Conservation (phyloP, 495 filamentous ascomycete genomes). For the Hypoxylon rickii region DNA sequence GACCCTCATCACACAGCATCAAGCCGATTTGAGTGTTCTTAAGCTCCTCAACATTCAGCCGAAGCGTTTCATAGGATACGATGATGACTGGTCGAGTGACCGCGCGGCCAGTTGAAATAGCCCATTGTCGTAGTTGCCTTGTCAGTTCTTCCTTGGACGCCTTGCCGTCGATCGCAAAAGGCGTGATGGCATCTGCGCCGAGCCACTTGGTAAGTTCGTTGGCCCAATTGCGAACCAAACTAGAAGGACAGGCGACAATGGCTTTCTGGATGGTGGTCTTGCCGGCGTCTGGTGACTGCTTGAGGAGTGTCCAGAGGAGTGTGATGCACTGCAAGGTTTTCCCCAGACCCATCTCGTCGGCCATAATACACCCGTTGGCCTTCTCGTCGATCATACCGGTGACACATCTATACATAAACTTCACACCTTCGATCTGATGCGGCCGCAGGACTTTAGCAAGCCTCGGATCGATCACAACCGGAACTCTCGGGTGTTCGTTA, state of each 20-base stretch:
- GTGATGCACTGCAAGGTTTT: slow-evolving; percentile 79
- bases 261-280: slow-evolving; percentile 96
- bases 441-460: slow-evolving; percentile 90
- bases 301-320: slow-evolving; percentile 93
- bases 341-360: slow-evolving; percentile 97
- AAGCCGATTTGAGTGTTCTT: slow-evolving; percentile 86
- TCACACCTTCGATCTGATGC: slow-evolving; percentile 98
- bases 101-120: slow-evolving; percentile 83
- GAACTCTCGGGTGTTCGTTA: slow-evolving; percentile 80
- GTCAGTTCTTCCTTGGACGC: slow-evolving; percentile 91
- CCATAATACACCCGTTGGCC: slow-evolving; percentile 98
- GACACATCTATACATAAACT: slow-evolving; percentile 93
- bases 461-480: slow-evolving; percentile 94
- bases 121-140: slow-evolving; percentile 91
- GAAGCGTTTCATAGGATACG: slow-evolving; percentile 95
- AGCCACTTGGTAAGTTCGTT: slow-evolving; percentile 97
- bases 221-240: slow-evolving; percentile 96
- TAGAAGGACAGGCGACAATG: slow-evolving; percentile 97
- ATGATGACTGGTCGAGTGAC: slow-evolving; percentile 97
- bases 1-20: slow-evolving; percentile 96
- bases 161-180: slow-evolving; percentile 97
- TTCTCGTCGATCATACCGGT: slow-evolving; percentile 93
- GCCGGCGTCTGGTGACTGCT: slow-evolving; percentile 92
- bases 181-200: slow-evolving; percentile 84
- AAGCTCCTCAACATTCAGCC: slow-evolving; percentile 87